These are phyloP conservation scores for Sphaerostilbella broomeana DNA, from an alignment of 2,329 filamentous ascomycete genomes.

Conservation along the genomic window DNA sequence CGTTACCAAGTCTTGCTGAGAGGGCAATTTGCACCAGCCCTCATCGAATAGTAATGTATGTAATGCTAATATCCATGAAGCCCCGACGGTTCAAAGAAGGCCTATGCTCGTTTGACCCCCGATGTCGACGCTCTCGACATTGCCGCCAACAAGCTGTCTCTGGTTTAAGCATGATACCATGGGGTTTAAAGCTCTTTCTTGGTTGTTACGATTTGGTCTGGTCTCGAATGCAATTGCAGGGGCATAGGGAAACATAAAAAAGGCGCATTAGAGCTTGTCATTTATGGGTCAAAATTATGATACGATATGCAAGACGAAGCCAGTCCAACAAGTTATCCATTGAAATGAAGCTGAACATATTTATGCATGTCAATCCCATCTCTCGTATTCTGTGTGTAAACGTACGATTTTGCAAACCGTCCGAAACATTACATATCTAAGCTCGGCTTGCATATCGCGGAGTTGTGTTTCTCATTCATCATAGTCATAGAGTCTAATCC, in stretches of 20 bases:
- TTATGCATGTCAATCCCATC: no score
- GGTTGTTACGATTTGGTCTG: slow-evolving; percentile 29
- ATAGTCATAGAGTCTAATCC: not conserved
- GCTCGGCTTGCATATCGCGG: no score
- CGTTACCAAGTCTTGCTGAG: slow-evolving; percentile 20
- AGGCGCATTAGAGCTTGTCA: slow-evolving; percentile 30
- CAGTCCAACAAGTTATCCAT: slow-evolving; percentile 10
- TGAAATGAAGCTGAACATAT: not conserved
- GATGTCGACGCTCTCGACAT: slow-evolving; percentile 99
- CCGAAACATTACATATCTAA: no score
- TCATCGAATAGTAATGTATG: not conserved
- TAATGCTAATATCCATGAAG: slow-evolving; percentile 36
- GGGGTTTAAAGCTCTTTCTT: slow-evolving; percentile 2
- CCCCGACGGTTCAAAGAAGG: slow-evolving; percentile 98
- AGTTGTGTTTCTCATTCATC: no score
- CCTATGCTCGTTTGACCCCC: slow-evolving; percentile 87
- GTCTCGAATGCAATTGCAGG: slow-evolving; percentile 25
- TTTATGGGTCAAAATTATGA: slow-evolving; percentile 31
- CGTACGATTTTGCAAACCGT: not conserved
- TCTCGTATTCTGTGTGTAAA: no score
- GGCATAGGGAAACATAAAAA: slow-evolving; percentile 3
- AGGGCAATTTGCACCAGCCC: no score
- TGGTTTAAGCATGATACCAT: slow-evolving; percentile 62
- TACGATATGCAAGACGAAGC: slow-evolving; percentile 18
- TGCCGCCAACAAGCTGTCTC: slow-evolving; percentile 95